Evolutionary conservation across 192 early-diverging fungal genomes (phyloP).

Genomic region (Podila epicladia): DNA sequence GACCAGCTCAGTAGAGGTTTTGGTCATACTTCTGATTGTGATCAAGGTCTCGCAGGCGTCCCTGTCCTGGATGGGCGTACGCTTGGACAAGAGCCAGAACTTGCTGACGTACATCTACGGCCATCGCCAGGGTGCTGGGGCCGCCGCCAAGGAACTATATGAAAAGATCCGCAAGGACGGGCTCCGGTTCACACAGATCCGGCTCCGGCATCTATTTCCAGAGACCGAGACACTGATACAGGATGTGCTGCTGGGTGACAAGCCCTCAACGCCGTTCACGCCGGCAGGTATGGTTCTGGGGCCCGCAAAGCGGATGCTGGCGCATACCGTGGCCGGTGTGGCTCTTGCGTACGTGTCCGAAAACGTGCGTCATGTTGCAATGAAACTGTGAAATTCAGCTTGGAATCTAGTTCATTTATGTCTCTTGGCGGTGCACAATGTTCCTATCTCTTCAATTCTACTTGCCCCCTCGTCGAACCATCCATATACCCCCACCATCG

Average conservation of each 20-base stretch:
- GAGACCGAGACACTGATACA: slow-evolving; percentile 7
- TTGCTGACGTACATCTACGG: slow-evolving; percentile 31
- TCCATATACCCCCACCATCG: background rate
- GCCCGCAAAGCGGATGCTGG: slow-evolving; percentile 17
- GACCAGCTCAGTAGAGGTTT: slow-evolving; percentile 25
- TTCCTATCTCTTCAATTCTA: background rate
- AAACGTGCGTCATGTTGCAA: background rate
- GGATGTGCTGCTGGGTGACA: slow-evolving; percentile 6
- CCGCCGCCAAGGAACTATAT: slow-evolving; percentile 31
- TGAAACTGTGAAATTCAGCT: slow-evolving; percentile 19
- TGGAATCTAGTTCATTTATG: background rate
- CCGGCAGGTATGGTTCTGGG: slow-evolving; percentile 26
- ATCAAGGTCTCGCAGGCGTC: slow-evolving; percentile 15
- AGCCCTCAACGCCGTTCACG: slow-evolving; percentile 13
- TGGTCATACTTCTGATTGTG: slow-evolving; percentile 23
- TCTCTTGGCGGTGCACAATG: too few species aligned
- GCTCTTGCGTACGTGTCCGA: slow-evolving; percentile 25
- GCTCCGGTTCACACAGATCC: background rate
- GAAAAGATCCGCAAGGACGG: slow-evolving; percentile 29
- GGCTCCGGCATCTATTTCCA: background rate
- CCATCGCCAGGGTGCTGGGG: slow-evolving; percentile 15
- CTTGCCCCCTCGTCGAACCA: background rate
- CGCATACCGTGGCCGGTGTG: slow-evolving; percentile 19
- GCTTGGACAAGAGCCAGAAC: background rate
- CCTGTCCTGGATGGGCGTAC: slow-evolving; percentile 17